Conservation (phyloP, 2,329 filamentous ascomycete species). For the Aspergillus quadricinctus region DNA sequence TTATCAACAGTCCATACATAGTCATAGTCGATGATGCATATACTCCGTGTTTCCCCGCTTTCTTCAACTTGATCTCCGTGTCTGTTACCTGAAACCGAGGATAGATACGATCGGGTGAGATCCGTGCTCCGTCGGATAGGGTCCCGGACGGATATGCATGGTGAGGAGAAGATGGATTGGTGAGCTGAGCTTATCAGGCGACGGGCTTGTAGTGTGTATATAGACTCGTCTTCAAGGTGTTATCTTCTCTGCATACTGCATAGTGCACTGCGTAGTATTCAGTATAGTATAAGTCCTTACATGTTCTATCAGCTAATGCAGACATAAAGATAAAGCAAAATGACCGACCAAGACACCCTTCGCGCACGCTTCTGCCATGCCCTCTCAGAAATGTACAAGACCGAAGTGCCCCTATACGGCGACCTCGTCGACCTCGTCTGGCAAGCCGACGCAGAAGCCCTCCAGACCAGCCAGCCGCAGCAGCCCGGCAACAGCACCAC, state of each 20-base stretch:
- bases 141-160: not conserved
- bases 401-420: slow-evolving; percentile 32
- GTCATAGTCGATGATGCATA: no score
- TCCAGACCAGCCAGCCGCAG: slow-evolving; percentile 14
- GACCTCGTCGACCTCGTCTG: slow-evolving; percentile 29
- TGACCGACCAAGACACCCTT: slow-evolving; percentile 19
- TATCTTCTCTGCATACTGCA: no score
- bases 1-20: no score
- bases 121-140: not conserved
- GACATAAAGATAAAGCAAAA: not conserved
- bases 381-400: slow-evolving; percentile 34
- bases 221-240: no score
- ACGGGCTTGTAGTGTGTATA: no score
- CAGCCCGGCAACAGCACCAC: not conserved
- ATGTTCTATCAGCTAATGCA: no score
- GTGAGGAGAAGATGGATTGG: not conserved
- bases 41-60: no score
- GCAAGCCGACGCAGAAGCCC: slow-evolving; percentile 21
- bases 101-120: not conserved
- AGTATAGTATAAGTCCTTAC: no score
- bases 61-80: not conserved
- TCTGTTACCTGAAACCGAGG: not conserved
- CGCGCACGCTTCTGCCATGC: slow-evolving; percentile 28
- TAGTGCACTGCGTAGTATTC: no score
- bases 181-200: no score